Conservation (phyloP, 305 asterid genomes). For the Fraxinus greggii region DNA sequence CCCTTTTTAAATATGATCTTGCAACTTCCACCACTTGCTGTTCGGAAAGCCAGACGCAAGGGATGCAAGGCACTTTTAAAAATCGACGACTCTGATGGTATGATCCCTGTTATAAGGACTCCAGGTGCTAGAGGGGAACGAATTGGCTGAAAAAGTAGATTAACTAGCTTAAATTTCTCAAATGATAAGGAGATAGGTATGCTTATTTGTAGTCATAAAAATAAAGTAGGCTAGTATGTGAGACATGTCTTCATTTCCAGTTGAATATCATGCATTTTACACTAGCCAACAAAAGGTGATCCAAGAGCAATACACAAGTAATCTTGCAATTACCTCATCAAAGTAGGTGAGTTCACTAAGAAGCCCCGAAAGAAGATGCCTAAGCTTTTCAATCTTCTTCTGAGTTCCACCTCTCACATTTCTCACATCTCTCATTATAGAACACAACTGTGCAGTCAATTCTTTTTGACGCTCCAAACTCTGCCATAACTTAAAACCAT, state of each 20-base stretch:
- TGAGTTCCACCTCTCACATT: slow-evolving; percentile 94
- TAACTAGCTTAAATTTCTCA: slow-evolving; percentile 6
- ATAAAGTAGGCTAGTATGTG: neutral
- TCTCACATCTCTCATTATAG: slow-evolving; percentile 89
- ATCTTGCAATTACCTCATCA: slow-evolving; percentile 65
- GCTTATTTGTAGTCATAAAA: neutral
- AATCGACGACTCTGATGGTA: slow-evolving; percentile 92
- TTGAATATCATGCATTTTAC: neutral
- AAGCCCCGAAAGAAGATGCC: slow-evolving; percentile 94
- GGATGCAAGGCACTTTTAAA: slow-evolving; percentile 88
- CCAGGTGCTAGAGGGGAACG: slow-evolving; percentile 90
- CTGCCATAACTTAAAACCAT: slow-evolving; percentile 92
- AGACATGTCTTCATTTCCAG: neutral
- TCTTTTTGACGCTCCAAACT: slow-evolving; percentile 95
- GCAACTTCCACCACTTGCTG: slow-evolving; percentile 82
- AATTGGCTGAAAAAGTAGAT: slow-evolving; percentile 68
- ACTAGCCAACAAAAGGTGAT: slow-evolving; percentile 15
- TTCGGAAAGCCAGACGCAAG: slow-evolving; percentile 85
- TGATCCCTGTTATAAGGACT: slow-evolving; percentile 86
- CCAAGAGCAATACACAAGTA: slow-evolving; percentile 6
- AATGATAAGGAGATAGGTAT: neutral
- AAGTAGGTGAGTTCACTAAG: slow-evolving; percentile 98
- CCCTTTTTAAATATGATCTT: slow-evolving; percentile 95
- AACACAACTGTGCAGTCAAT: slow-evolving; percentile 91
- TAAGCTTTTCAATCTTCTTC: slow-evolving; percentile 92